Conservation (phyloP, 441 rosid species). For the Adansonia rubrostipa region DNA sequence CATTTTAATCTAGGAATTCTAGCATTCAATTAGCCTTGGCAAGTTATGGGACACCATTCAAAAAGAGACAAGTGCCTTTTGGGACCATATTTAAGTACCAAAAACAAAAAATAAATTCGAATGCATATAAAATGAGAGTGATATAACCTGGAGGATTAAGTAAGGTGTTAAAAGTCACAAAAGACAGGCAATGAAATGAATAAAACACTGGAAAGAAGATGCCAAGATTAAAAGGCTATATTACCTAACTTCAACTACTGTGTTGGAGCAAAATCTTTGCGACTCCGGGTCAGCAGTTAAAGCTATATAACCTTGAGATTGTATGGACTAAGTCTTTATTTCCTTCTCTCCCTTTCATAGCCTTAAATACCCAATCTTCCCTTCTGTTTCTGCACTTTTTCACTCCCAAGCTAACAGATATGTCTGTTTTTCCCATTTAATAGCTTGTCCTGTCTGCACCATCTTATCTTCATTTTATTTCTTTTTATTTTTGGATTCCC, state of each 20-base stretch:
- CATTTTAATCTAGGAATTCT: neutral
- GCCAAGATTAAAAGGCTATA: neutral
- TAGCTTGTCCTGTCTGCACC: slow-evolving; percentile 16
- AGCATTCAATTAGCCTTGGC: slow-evolving; percentile 26
- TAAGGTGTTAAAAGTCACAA: neutral
- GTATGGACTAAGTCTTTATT: neutral
- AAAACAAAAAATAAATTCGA: neutral
- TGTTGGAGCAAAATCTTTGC: neutral
- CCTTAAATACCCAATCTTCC: slow-evolving; percentile 34
- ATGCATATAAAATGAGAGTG: neutral
- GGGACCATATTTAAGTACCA: slow-evolving; percentile 32
- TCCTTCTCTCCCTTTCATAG: slow-evolving; percentile 15
- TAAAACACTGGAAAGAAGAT: slow-evolving; percentile 18
- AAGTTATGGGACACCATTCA: neutral
- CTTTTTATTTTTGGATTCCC: neutral
- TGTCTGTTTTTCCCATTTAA: slow-evolving; percentile 39
- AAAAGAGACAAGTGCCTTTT: slow-evolving; percentile 20
- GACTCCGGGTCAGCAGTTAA: slow-evolving; percentile 12
- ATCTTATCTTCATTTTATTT: slow-evolving; percentile 21
- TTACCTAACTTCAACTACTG: neutral
- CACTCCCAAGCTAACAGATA: slow-evolving; percentile 37
- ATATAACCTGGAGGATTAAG: neutral
- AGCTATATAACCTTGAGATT: slow-evolving; percentile 12
- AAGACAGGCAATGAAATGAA: slow-evolving; percentile 24
- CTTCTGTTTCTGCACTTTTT: slow-evolving; percentile 19